Conservation (phyloP, 768 basidiomycete species). For the Auricularia cornea region DNA sequence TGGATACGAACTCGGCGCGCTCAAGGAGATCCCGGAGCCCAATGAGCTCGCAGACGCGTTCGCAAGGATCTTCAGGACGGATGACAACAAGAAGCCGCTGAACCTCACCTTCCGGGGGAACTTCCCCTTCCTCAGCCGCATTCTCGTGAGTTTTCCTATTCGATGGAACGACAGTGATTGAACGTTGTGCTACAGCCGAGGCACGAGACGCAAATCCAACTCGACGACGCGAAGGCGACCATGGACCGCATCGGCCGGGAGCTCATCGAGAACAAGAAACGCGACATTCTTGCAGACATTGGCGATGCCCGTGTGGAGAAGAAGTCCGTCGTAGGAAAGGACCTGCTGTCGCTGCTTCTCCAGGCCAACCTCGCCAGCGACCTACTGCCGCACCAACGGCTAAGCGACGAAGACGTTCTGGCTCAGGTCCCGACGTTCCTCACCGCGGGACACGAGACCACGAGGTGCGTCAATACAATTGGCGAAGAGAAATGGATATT, state of each 20-base stretch:
- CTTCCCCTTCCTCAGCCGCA: not conserved
- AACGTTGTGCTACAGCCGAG: not conserved
- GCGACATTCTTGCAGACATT: slow-evolving; percentile 14
- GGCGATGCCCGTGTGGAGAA: not conserved
- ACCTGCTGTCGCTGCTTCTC: slow-evolving; percentile 22
- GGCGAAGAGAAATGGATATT: too few species aligned
- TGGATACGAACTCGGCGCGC: slow-evolving; percentile 25
- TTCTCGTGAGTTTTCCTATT: not conserved
- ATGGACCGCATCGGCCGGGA: slow-evolving; percentile 21
- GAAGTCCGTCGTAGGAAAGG: slow-evolving; percentile 11
- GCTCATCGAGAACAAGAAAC: slow-evolving; percentile 26
- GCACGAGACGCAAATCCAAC: not conserved
- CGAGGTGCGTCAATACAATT: not conserved
- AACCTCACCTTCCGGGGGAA: not conserved
- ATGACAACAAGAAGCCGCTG: too few species aligned
- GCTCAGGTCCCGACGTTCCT: slow-evolving; percentile 51
- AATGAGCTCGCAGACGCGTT: slow-evolving; percentile 26
- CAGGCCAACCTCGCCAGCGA: slow-evolving; percentile 25
- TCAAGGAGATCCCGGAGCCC: slow-evolving; percentile 15
- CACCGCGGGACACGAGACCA: slow-evolving; percentile 29
- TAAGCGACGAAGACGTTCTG: slow-evolving; percentile 24
- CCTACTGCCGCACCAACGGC: slow-evolving; percentile 14
- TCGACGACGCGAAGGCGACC: not conserved
- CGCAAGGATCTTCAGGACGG: slow-evolving; percentile 14
- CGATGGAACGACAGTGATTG: not conserved